Base-by-base conservation (phyloP, 352 stramenopile genomes). In the Blastocystis sp. region DNA sequence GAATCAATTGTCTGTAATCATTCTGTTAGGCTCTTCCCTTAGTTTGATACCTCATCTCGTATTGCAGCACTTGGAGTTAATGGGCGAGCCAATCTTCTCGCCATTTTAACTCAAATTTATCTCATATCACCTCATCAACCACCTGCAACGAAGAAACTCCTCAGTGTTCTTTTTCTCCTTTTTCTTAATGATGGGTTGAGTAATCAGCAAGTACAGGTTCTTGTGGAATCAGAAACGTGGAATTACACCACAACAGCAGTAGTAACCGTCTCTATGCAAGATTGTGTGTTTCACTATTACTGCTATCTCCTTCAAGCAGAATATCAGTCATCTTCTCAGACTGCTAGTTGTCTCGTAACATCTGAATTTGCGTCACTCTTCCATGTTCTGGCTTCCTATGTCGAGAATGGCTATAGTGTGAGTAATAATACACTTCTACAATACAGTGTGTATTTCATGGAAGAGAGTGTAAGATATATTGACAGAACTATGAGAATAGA, bases 241-340 rank as follows among this genome's bases (percentile, higher is more conserved):
- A 6, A 24, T 17, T 35, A 40, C 9, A 60, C 51, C 53, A 81
- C 70, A 27, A 81, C 70, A n/a, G 70, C 37, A 6, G 9, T 27
- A 7, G 5, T 81, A 9, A 60, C 42, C 5, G 42, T 60, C 11
- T 60, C 70, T 4, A n/a, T 81, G 13, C 70, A 60, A 42, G 44
- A 81, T 6, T 81, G 70, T 40, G 44, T 81, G 19, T 81, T 59
- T 40, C 70, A 81, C 70, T 81, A 81, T 40, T 60, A 51, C 44
- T 40, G 9, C 13, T 27, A 66, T 22, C 42, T 81, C 6, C 17
- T 81, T 15, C 70, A 60, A 56, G 2, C 30, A 30, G 35, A 81
- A 40, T 64, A 59, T 33, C 11, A 64, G 4, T 78, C 70, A 1
- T 53, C 30, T 40, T 79, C 68, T 58, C 24, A 58, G 19, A 27